Conservation (phyloP, 768 basidiomycete genomes). For the Pulveroboletus sp. region DNA sequence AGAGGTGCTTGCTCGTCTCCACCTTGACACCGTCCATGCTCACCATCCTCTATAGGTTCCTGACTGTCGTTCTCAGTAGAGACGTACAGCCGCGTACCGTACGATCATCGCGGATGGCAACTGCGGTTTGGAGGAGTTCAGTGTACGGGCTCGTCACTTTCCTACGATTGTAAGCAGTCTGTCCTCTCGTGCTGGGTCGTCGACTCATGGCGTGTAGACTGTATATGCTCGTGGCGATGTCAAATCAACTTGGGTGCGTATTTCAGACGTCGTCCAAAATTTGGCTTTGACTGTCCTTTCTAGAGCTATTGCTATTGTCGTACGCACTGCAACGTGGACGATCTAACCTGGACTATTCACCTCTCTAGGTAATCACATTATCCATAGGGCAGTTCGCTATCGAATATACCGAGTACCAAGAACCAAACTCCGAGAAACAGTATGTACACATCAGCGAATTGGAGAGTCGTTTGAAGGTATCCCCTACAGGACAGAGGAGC, state of each 20-base stretch:
- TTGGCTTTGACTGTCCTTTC: constrained; percentile 5
- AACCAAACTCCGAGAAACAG: constrained; percentile 15
- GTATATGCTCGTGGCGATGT: constrained; percentile 74
- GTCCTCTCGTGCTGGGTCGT: background rate
- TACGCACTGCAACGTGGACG: constrained; percentile 1
- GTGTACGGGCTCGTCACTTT: constrained; percentile 56
- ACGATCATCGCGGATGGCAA: constrained; percentile 39
- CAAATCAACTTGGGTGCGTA: constrained; percentile 63
- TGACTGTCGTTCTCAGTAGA: constrained; percentile 47
- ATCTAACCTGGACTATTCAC: background rate
- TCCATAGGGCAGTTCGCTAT: constrained; percentile 56
- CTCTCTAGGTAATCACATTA: constrained; percentile 48
- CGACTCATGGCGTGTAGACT: constrained; percentile 35
- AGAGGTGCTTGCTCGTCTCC: constrained; percentile 47
- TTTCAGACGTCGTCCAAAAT: background rate
- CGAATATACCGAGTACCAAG: constrained; percentile 30
- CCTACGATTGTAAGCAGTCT: constrained; percentile 56
- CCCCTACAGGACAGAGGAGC: constrained; percentile 18
- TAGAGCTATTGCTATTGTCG: constrained; percentile 25
- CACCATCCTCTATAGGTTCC: constrained; percentile 33
- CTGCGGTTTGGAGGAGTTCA: constrained; percentile 48
- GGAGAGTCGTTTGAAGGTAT: background rate
- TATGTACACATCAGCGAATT: constrained; percentile 6
- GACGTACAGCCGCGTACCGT: constrained; percentile 43
- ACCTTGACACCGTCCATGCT: constrained; percentile 1